Percentiles rank a stretch among this genome's conserved stretches.
Evolutionary conservation across 139 green algal species (phyloP).

Genomic region (Gonium pectorale): DNA sequence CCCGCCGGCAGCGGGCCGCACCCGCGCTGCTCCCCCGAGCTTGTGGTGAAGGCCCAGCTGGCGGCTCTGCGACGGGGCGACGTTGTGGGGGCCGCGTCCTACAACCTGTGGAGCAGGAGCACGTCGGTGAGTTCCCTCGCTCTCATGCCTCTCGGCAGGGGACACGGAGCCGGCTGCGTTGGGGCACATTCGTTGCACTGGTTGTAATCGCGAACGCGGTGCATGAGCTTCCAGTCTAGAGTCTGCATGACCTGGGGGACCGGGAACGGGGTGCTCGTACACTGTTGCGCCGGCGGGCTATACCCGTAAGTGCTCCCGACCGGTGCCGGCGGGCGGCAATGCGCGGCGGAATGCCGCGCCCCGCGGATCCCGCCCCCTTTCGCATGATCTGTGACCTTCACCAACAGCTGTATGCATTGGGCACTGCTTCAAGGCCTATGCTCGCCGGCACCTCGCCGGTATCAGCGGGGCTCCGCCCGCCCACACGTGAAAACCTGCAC

Average conservation of each 20-base stretch:
- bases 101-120: constrained; percentile 53
- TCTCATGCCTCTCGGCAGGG: background rate
- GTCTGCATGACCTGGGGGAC: background rate
- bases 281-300: too few relatives aligned
- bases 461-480: too few relatives aligned
- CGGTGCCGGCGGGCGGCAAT: too few relatives aligned
- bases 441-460: too few relatives aligned
- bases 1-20: constrained; percentile 1
- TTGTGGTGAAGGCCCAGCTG: constrained; percentile 60
- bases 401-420: background rate
- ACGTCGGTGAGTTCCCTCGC: constrained; percentile 20
- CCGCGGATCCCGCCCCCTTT: too few relatives aligned
- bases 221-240: background rate
- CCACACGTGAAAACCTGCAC: too few relatives aligned
- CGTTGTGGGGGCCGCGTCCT: constrained; percentile 46
- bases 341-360: too few relatives aligned
- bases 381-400: too few relatives aligned
- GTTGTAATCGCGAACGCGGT: background rate
- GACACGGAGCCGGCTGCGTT: background rate
- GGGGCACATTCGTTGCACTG: background rate
- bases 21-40: constrained; percentile 30
- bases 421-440: too few relatives aligned
- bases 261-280: background rate
- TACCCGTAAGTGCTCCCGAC: too few relatives aligned
- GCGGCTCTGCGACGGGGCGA: constrained; percentile 53